phyloP scores from a whole-genome alignment of 176 grass and related monocot species.

The Neostapfia colusana region DNA sequence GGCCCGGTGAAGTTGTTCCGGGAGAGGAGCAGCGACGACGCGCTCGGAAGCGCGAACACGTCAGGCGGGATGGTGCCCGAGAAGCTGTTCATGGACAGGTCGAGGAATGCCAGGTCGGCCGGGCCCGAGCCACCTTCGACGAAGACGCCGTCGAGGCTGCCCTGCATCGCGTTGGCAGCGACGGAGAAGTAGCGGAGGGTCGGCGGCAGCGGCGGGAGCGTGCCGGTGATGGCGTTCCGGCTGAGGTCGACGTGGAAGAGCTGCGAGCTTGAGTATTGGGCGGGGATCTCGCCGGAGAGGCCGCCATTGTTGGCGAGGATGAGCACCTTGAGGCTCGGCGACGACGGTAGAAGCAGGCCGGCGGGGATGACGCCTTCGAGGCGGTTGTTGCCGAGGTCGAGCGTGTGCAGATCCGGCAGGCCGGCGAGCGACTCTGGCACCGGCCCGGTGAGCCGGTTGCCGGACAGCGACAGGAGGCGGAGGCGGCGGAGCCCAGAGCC shows the following conservation, averaged over 20 bases:
- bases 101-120: conserved; percentile 57
- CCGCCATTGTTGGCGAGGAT: conserved; percentile 69
- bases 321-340: conserved; percentile 69
- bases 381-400: conserved; percentile 77
- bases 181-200: conserved; percentile 69
- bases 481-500: conserved; percentile 58
- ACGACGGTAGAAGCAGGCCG: conserved; percentile 50
- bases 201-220: conserved; percentile 45
- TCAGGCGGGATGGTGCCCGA: conserved; percentile 50
- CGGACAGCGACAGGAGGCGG: conserved; percentile 60
- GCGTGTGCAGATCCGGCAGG: conserved; percentile 71
- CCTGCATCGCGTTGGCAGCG: conserved; percentile 54
- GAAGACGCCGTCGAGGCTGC: conserved; percentile 52
- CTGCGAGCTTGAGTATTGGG: conserved; percentile 33
- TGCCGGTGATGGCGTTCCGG: conserved; percentile 50
- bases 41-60: conserved; percentile 58
- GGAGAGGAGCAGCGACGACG: conserved; percentile 62
- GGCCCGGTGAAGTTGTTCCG: conserved; percentile 75
- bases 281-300: conserved; percentile 56
- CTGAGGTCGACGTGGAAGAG: conserved; percentile 80
- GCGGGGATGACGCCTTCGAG: conserved; percentile 53
- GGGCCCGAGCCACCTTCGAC: not conserved
- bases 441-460: conserved; percentile 53
- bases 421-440: conserved; percentile 63
- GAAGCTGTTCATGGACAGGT: conserved; percentile 70